Evolutionary conservation across 345 rosid species (phyloP).

Genomic region (Fremontodendron californicum): DNA sequence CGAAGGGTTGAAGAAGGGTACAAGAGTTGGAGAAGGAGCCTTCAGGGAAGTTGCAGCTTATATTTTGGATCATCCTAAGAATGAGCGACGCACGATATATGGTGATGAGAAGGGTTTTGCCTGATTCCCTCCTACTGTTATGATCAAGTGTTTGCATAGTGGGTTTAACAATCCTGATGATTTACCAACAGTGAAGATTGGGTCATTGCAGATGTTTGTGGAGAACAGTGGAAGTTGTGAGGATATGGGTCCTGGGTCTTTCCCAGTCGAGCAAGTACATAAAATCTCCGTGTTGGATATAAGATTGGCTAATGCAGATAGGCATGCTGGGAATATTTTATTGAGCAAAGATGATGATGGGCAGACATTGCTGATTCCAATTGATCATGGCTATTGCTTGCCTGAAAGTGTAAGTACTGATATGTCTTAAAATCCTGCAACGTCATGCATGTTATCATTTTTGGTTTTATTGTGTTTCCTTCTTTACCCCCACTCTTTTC

Average conservation of each 20-base stretch:
- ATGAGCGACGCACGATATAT: slow-evolving; percentile 22
- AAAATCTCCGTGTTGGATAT: slow-evolving; percentile 84
- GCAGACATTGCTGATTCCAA: slow-evolving; percentile 50
- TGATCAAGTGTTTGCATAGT: slow-evolving; percentile 70
- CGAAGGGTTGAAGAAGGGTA: slow-evolving; percentile 88
- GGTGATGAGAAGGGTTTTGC: slow-evolving; percentile 61
- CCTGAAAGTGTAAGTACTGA: slow-evolving; percentile 64
- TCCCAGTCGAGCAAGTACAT: slow-evolving; percentile 78
- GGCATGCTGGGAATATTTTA: slow-evolving; percentile 87
- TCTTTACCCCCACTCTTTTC: background rate
- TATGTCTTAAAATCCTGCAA: background rate
- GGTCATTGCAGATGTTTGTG: slow-evolving; percentile 79
- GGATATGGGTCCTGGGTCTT: slow-evolving; percentile 73
- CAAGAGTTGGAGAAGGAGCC: slow-evolving; percentile 85
- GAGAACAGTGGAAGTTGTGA: slow-evolving; percentile 81
- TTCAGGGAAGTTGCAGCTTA: slow-evolving; percentile 88
- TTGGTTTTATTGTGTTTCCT: background rate
- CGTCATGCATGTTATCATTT: background rate
- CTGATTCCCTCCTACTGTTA: slow-evolving; percentile 75
- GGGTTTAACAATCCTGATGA: slow-evolving; percentile 66
- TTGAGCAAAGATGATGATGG: slow-evolving; percentile 50
- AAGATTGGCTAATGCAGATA: slow-evolving; percentile 84
- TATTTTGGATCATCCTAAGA: slow-evolving; percentile 66
- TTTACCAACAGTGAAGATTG: slow-evolving; percentile 45
- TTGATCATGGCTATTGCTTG: slow-evolving; percentile 94